phyloP scores from a whole-genome alignment of 1,284 basidiomycete genomes.

The Ceratobasidium sp. region DNA sequence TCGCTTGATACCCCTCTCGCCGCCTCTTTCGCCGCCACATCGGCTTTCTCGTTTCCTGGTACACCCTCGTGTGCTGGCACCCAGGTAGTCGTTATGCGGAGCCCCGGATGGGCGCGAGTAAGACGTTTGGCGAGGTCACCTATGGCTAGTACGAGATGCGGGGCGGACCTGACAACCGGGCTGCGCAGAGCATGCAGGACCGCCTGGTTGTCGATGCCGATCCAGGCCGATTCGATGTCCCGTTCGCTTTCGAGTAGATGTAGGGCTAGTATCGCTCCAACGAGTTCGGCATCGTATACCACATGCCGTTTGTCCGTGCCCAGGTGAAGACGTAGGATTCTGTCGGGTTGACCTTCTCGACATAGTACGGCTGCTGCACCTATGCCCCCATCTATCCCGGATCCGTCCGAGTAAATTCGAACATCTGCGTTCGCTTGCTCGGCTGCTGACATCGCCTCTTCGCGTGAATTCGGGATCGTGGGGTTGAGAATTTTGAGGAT shows the following conservation, averaged over 20 bases:
- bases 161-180: neutral
- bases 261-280: slow-evolving; percentile 33
- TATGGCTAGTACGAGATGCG: slow-evolving; percentile 4
- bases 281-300: slow-evolving; percentile 41
- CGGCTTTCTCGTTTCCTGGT: slow-evolving; percentile 37
- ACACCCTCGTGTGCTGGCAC: slow-evolving; percentile 39
- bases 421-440: neutral
- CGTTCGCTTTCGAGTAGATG: neutral
- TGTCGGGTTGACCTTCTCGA: neutral
- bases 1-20: slow-evolving; percentile 14
- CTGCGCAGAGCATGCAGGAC: neutral
- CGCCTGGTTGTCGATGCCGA: slow-evolving; percentile 19
- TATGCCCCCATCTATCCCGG: slow-evolving; percentile 2
- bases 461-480: neutral
- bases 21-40: slow-evolving; percentile 15
- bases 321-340: slow-evolving; percentile 17
- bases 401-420: slow-evolving; percentile 7
- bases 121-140: neutral
- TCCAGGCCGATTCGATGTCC: neutral
- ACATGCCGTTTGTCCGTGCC: slow-evolving; percentile 29
- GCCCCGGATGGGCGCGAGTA: neutral
- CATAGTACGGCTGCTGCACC: slow-evolving; percentile 34
- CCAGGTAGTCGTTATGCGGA: slow-evolving; percentile 31
- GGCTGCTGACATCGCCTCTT: neutral
- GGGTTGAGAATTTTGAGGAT: slow-evolving; percentile 13